Base-by-base conservation (phyloP, 352 stramenopile species). In the Thalassiosira ordinaria region DNA sequence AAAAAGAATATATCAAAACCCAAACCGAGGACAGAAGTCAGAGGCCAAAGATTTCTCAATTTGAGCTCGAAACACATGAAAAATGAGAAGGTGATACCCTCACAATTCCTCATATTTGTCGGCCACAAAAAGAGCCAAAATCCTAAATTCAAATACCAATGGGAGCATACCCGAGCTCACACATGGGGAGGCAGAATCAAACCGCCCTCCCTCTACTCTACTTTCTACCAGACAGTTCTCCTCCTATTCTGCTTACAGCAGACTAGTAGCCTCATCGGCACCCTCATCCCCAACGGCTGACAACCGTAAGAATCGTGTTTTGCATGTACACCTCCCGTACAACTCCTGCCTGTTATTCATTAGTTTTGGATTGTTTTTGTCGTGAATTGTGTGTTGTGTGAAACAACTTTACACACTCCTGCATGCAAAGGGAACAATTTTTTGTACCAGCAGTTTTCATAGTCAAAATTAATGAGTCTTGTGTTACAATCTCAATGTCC, bases 231-330 rank as follows among this genome's bases (percentile, higher is more conserved):
- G 11, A 5, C 11, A 41, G 59, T 59, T 22, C 59, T 60, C 44
- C 13, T n/a, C n/a, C n/a, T n/a, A n/a, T n/a, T n/a, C n/a, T n/a
- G n/a, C n/a, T n/a, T n/a, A n/a, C n/a, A n/a, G n/a, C n/a, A n/a
- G 53, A 16, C 33, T 39, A 37, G 24, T 65, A 29, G 57, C 57
- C 57, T 66, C 57, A 24, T 66, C 57, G 29, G 57, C 27, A 66
- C 57, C 57, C 27, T 24, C 57, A 35, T 66, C 52, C 7, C 57
- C 29, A 66, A 66, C 57, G 27, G 57, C 16, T 11, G 14, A 47
- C 52, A 66, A 66, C 29, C 57, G 31, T 66, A 66, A 66, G 57
- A 66, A 66, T 27, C 57, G 16, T 18, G 33, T 66, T 18, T 3
- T n/a, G 4, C 29, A 66, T 11, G 9, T 66, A 24, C 57, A 66